Evolutionary conservation across 208 protist genomes (phyloP), one percentile per base, ranked within the genome.

Genomic region (Wallacemonas rigidus): DNA sequence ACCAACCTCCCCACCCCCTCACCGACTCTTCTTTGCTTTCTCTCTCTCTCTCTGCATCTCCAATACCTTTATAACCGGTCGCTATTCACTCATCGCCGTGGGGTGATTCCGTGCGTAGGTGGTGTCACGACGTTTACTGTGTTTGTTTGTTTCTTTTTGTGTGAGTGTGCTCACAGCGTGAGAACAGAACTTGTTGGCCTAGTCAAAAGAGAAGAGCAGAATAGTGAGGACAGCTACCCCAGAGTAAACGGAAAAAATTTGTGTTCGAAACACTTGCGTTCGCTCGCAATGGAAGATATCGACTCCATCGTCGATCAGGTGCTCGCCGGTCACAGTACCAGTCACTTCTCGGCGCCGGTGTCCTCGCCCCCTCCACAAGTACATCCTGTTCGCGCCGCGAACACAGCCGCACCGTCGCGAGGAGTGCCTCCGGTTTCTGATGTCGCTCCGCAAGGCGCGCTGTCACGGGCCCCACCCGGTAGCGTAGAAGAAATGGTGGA

Each of bases 401-500:
- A 26, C 26, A 26, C 26, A 26, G 26, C 26, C 26, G 26, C 26
- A 26, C 26, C 26, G 26, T 0, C 26, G 26, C 26, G 26, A 26
- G 26, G 26, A 26, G 26, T 26, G 26, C 26, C 26, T 26, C 26
- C 26, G 26, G 26, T 26, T 26, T 26, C 26, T 26, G 26, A 26
- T 26, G 26, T 26, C 26, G 26, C 26, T 26, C 26, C 26, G 26
- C 26, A 26, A 26, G 26, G 26, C 26, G 26, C 26, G 26, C 26
- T 26, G 0, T 38, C 56, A 38, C 8, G 1, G 26, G 41, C 60
- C 7, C 11, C n/a, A 26, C n/a, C 60, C 9, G 60, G 60, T 3
- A 65, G 60, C 50, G 55, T 82, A 0, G 72, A 82, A 41, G 77
- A 70, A 1, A 47, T 75, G 48, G 77, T 82, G 26, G 77, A 77